A percentile compares a stretch with the other conserved stretches of the same genome.
Evolutionary conservation across 176 grass and related monocot genomes (phyloP).

Genomic region (Olyra latifolia): DNA sequence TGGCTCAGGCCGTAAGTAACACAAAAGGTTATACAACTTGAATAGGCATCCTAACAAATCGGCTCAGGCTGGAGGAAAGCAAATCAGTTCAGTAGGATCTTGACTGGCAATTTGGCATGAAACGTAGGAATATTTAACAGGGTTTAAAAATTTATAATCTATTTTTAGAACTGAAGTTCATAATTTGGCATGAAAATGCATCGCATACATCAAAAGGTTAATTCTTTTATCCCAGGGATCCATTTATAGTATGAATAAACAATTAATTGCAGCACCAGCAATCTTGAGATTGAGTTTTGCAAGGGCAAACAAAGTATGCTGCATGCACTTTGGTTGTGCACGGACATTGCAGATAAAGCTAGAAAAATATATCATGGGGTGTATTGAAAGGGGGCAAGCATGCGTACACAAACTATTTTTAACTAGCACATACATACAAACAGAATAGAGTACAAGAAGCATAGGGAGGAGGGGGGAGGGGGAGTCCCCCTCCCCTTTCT

Average conservation of each 20-base stretch:
- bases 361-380: no score
- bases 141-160: not conserved
- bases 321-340: not conserved
- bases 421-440: no score
- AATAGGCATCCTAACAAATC: conserved; percentile 6
- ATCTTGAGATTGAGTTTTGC: not conserved
- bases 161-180: not conserved
- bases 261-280: not conserved
- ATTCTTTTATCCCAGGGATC: not conserved
- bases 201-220: not conserved
- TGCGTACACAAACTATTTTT: no score
- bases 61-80: not conserved
- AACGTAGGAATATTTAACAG: not conserved
- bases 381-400: no score
- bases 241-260: not conserved
- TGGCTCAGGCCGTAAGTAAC: not conserved
- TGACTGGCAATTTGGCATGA: not conserved
- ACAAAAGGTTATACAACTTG: not conserved
- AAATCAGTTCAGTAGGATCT: not conserved
- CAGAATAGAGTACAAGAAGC: no score
- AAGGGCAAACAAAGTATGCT: not conserved
- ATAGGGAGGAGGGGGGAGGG: no score
- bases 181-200: not conserved
- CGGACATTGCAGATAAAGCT: not conserved
- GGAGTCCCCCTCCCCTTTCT: no score